phyloP scores from a whole-genome alignment of 2,329 filamentous ascomycete genomes.

The Ophiostoma perfectum region DNA sequence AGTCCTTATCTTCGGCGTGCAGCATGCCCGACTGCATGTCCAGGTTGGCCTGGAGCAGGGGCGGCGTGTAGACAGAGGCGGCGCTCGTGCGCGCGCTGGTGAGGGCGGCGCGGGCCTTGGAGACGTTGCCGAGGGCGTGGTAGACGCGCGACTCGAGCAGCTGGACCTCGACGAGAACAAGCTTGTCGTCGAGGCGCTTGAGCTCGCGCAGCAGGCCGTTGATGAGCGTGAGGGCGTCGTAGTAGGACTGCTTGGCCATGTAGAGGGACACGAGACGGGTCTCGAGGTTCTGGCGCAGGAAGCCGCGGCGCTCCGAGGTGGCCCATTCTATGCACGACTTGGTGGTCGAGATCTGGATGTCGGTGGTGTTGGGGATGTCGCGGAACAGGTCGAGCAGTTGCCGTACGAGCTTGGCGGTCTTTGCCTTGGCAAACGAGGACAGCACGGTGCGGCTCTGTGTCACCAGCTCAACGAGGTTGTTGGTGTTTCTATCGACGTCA shows the following conservation, averaged over 20 bases:
- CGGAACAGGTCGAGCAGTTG: conserved; percentile 94
- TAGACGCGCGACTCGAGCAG: conserved; percentile 95
- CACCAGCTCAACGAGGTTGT: conserved; percentile 84
- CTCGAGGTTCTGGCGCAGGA: conserved; percentile 96
- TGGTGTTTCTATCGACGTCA: conserved; percentile 55
- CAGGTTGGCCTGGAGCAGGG: conserved; percentile 86
- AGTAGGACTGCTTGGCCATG: conserved; percentile 97
- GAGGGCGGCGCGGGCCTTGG: conserved; percentile 90
- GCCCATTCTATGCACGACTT: conserved; percentile 99
- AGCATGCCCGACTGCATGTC: conserved; percentile 99
- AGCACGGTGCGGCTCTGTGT: conserved; percentile 85
- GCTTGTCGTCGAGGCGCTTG: conserved; percentile 96
- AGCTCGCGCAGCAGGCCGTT: conserved; percentile 93
- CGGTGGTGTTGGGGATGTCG: conserved; percentile 87
- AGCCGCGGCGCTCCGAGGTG: conserved; percentile 85
- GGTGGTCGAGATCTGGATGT: conserved; percentile 89
- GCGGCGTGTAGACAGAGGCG: conserved; percentile 94
- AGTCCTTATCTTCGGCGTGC: conserved; percentile 97
- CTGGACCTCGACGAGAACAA: conserved; percentile 95
- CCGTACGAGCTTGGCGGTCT: conserved; percentile 95
- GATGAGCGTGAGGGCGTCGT: conserved; percentile 93
- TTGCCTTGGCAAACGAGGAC: conserved; percentile 96
- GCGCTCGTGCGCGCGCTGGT: conserved; percentile 92
- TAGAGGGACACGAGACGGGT: conserved; percentile 88
- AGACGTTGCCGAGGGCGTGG: conserved; percentile 92